These are phyloP conservation scores for Salix brachista DNA, from an alignment of 345 rosid species.

Conservation along the genomic window DNA sequence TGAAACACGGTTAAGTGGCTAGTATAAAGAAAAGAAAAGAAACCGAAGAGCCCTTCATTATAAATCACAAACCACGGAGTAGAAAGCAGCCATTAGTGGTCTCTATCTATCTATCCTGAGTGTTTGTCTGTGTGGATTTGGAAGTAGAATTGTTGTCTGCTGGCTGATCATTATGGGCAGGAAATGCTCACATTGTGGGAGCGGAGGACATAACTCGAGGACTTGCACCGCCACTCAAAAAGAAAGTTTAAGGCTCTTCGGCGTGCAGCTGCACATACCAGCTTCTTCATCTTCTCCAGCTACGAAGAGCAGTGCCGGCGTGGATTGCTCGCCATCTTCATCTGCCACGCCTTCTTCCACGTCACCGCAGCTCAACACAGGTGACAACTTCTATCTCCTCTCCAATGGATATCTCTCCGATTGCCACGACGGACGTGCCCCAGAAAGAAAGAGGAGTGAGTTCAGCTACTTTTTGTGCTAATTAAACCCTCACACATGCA, in stretches of 20 bases:
- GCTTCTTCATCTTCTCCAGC: background rate
- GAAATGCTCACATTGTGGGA: conserved; percentile 41
- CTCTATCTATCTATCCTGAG: background rate
- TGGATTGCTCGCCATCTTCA: conserved; percentile 9
- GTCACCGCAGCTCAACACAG: background rate
- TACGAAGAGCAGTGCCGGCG: conserved; percentile 19
- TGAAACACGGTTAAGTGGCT: too few relatives aligned
- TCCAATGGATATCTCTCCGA: conserved; percentile 24
- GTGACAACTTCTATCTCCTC: background rate
- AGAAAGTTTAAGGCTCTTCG: conserved; percentile 27
- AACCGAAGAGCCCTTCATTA: too few relatives aligned
- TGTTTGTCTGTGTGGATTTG: background rate
- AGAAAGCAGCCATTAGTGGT: too few relatives aligned
- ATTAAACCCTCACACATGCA: too few relatives aligned
- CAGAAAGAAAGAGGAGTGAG: conserved; percentile 28
- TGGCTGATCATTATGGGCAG: conserved; percentile 17
- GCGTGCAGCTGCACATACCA: conserved; percentile 17
- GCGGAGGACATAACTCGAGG: conserved; percentile 34
- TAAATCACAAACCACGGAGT: too few relatives aligned
- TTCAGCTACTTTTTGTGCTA: background rate
- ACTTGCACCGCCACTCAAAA: conserved; percentile 18
- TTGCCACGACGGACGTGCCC: conserved; percentile 9
- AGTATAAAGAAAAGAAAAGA: too few relatives aligned
- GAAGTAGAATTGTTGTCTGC: background rate
- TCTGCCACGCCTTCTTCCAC: background rate